Base-by-base conservation (phyloP, 2,329 filamentous ascomycete species). In the Stemphylium beticola region DNA sequence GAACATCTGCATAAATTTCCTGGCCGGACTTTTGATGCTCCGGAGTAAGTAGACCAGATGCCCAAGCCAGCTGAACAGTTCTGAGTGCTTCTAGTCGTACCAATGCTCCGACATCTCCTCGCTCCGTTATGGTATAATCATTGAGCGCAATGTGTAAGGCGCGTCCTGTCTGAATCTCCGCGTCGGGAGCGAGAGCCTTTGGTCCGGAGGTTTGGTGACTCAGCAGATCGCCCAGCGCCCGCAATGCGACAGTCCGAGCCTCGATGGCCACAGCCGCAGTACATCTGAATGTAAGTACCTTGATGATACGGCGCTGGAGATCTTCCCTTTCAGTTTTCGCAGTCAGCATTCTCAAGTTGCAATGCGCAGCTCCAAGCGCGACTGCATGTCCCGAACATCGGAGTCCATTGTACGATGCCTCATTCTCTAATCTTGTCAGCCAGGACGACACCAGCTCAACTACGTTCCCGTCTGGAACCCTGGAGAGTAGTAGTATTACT, bases 91-190 rank as follows among this genome's bases (percentile, higher is more conserved):
- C 89, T 4, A 93, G 79, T 3, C 95, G 85, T 4, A 96, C 89
- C 47, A 93, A 85, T 0, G 93, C 96, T 4, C 95, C 95, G 43
- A 98, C 84, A 68, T 99, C 95, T 14, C 95, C 95, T 52, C 92
- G 83, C 12, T 93, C 88, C 62, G 91, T 93, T 3, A 91, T 93
- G 0, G 91, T 96, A 69, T 98, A 98, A 71, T 99, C 93, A 61
- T 93, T 89, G 24, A 99, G 76, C 0, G 88, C 78, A 24, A 67
- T 65, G 24, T 74, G 68, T 6, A 77, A 53, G 6, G 74, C 74
- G 20, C 51, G 61, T 7, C 60, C 55, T 17, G 76, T 61, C 36
- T 69, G 66, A 10, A 61, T 55, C 45, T 58, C 63, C 4, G 64
- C 48, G 11, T 64, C 55, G 18, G 49, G 32, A 39, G 58, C 55